A percentile compares a stretch with the other conserved stretches of the same genome.
These are phyloP conservation scores for Gynandropsis gynandra DNA, from an alignment of 345 rosid species.

Conservation along the genomic window DNA sequence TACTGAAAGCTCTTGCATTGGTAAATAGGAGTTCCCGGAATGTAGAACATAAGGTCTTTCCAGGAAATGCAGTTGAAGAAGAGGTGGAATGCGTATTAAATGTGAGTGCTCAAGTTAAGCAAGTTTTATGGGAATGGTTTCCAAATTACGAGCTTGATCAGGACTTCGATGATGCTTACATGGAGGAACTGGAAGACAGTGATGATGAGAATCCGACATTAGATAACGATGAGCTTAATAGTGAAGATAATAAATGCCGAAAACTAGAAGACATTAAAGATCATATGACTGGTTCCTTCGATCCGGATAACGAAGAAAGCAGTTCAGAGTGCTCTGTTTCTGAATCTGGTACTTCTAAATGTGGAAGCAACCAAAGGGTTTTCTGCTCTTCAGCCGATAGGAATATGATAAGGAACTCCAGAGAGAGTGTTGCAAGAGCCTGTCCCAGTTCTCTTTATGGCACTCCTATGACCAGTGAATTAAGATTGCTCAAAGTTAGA, in stretches of 20 bases:
- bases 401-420: constrained; percentile 11
- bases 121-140: constrained; percentile 49
- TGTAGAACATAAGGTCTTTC: constrained; percentile 23
- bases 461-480: constrained; percentile 24
- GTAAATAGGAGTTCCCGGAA: constrained; percentile 40
- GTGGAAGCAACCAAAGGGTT: constrained; percentile 14
- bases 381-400: constrained; percentile 19
- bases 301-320: constrained; percentile 43
- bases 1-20: constrained; percentile 50
- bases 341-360: constrained; percentile 13
- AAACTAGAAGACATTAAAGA: constrained; percentile 20
- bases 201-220: constrained; percentile 30
- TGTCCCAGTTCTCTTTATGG: constrained; percentile 23
- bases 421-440: constrained; percentile 18
- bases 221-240: constrained; percentile 7
- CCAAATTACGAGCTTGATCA: constrained; percentile 45
- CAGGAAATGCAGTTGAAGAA: constrained; percentile 43
- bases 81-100: constrained; percentile 61
- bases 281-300: constrained; percentile 24
- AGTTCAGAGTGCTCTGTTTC: constrained; percentile 40
- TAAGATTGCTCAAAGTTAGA: constrained; percentile 17
- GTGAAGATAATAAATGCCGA: constrained; percentile 13
- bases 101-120: constrained; percentile 73
- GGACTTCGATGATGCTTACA: constrained; percentile 64
- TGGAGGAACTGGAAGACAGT: constrained; percentile 64